A percentile compares a stretch with the other conserved stretches of the same genome.
phyloP scores from a whole-genome alignment of 345 rosid species.

The Iberis pinnata region DNA sequence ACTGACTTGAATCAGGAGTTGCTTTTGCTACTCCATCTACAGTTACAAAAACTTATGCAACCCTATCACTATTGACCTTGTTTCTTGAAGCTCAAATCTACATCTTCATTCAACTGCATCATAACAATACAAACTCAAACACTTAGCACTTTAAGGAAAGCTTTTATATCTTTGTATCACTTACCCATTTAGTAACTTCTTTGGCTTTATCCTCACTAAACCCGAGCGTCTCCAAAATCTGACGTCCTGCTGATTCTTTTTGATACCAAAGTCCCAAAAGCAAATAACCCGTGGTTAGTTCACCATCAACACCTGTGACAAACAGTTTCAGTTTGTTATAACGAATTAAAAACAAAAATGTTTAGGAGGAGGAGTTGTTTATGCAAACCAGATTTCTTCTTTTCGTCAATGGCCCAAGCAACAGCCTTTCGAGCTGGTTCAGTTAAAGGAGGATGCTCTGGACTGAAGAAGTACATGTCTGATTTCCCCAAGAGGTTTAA shows the following conservation, averaged over 20 bases:
- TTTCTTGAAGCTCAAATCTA: constrained; percentile 40
- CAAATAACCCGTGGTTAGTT: constrained; percentile 64
- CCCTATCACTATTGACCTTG: constrained; percentile 14
- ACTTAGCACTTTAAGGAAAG: not conserved
- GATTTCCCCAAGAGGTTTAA: constrained; percentile 72
- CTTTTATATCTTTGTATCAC: constrained; percentile 15
- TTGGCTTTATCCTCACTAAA: constrained; percentile 77
- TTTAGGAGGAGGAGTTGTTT: not conserved
- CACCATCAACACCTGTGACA: constrained; percentile 57
- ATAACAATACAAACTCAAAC: constrained; percentile 5
- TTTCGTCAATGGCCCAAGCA: constrained; percentile 83
- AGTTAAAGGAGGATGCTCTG: constrained; percentile 82
- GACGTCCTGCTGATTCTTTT: constrained; percentile 70
- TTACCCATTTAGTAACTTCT: constrained; percentile 58
- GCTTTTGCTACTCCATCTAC: constrained; percentile 20
- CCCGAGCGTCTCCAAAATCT: constrained; percentile 52
- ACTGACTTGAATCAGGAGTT: constrained; percentile 15
- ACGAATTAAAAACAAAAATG: constrained; percentile 4
- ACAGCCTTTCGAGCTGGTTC: constrained; percentile 76
- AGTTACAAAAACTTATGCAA: constrained; percentile 13
- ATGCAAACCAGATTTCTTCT: constrained; percentile 69
- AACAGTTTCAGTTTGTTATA: constrained; percentile 14
- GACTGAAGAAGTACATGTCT: constrained; percentile 62
- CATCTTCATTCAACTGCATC: constrained; percentile 59
- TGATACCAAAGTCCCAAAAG: constrained; percentile 83